A percentile compares a stretch with the other conserved stretches of the same genome.
These are phyloP conservation scores for Podosphaera xanthii DNA, from an alignment of 2,329 filamentous ascomycete species.

Conservation along the genomic window DNA sequence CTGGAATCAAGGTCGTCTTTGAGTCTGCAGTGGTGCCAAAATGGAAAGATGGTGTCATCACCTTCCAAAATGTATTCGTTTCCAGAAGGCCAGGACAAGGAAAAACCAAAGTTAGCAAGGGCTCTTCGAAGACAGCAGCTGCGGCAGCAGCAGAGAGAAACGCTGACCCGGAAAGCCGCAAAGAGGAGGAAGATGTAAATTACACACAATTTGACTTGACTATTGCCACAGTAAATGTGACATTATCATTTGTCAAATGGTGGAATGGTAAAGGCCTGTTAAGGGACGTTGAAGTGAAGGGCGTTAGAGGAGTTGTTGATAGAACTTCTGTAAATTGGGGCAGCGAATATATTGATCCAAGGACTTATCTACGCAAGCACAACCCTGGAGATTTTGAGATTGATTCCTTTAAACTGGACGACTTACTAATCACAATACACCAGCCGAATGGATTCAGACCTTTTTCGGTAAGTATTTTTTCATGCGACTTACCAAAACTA, in stretches of 20 bases:
- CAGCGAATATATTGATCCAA: constrained; percentile 49
- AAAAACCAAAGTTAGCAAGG: constrained; percentile 70
- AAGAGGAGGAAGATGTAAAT: constrained; percentile 60
- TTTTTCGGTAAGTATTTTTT: constrained; percentile 86
- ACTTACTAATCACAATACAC: constrained; percentile 74
- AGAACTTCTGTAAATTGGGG: constrained; percentile 61
- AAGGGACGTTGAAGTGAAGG: constrained; percentile 81
- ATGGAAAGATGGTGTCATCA: constrained; percentile 88
- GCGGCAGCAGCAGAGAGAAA: constrained; percentile 54
- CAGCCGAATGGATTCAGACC: constrained; percentile 83
- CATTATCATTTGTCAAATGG: constrained; percentile 94
- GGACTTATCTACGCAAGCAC: constrained; percentile 72
- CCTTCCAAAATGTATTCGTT: constrained; percentile 89
- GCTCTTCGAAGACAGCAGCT: constrained; percentile 62
- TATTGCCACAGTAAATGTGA: constrained; percentile 88
- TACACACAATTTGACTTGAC: constrained; percentile 96
- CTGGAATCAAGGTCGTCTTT: constrained; percentile 82
- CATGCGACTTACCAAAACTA: constrained; percentile 76
- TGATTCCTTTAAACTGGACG: constrained; percentile 88
- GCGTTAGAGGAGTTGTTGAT: constrained; percentile 79
- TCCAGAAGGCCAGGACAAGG: constrained; percentile 71
- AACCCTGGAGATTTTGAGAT: constrained; percentile 89
- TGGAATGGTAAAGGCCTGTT: constrained; percentile 89
- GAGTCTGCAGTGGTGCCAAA: constrained; percentile 94
- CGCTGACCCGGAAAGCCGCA: constrained; percentile 22